Conservation (phyloP, 2,329 filamentous ascomycete species). For the Rachicladosporium sp. region DNA sequence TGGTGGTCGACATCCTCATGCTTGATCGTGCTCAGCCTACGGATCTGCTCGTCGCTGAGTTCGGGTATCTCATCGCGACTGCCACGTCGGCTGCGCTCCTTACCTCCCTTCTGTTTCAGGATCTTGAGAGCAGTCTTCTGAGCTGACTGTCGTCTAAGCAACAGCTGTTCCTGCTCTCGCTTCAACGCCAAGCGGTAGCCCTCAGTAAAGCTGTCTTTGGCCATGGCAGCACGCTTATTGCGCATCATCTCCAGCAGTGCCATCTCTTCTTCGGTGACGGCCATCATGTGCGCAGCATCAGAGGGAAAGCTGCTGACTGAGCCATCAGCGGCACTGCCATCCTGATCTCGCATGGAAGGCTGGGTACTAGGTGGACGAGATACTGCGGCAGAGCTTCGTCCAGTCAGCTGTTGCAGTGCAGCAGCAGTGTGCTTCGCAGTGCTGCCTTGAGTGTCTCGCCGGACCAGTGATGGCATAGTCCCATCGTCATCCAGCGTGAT, state of each 20-base stretch:
- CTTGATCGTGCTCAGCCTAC: conserved; percentile 13
- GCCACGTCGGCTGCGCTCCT: conserved; percentile 3
- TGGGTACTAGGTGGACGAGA: not conserved
- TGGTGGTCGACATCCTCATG: conserved; percentile 19
- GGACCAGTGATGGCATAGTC: conserved; percentile 6
- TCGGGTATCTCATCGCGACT: not conserved
- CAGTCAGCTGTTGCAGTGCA: conserved; percentile 8
- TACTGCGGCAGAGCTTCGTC: conserved; percentile 1
- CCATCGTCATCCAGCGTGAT: conserved; percentile 12
- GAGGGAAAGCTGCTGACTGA: conserved; percentile 6
- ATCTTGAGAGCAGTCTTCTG: conserved; percentile 14
- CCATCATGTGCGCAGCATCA: conserved; percentile 26
- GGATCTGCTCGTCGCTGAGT: conserved; percentile 7
- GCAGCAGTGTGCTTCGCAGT: conserved; percentile 3
- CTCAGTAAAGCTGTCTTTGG: conserved; percentile 27
- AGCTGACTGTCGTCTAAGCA: conserved; percentile 11
- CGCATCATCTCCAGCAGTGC: conserved; percentile 38
- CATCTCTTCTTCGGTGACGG: conserved; percentile 39
- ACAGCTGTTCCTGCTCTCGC: conserved; percentile 20
- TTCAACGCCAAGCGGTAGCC: conserved; percentile 24
- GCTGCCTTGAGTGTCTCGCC: conserved; percentile 1
- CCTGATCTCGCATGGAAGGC: conserved; percentile 1
- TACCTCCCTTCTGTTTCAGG: conserved; percentile 10
- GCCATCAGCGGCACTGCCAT: conserved; percentile 5
- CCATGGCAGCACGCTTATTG: conserved; percentile 36